Evolutionary conservation across 805 yeast species (phyloP), one percentile per base, ranked within the genome.

Genomic region (Cyberlindnera americana): DNA sequence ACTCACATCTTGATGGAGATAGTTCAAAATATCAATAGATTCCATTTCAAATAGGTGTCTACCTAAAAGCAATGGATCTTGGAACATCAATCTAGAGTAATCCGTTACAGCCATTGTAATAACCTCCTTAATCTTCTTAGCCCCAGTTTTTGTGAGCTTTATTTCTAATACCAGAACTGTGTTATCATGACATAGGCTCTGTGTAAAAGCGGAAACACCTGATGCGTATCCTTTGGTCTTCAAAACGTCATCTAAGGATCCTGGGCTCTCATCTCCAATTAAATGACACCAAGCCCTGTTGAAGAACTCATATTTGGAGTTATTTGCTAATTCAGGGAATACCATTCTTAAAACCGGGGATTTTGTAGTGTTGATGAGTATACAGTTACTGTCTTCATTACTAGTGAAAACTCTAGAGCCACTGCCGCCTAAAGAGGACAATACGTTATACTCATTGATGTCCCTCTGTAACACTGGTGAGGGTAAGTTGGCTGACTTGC

Each of bases 191-290:
- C 73, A 48, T 19, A 74, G 49, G 3, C 52, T 45, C 16, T 76
- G 72, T 1, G 61, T 52, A 42, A 60, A 75, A 0, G 81, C 75
- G 29, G 54, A 51, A 3, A 77, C 59, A 0, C 61, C 54, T 2
- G 66, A 57, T 67, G 65, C 42, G 59, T 66, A 16, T 61, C 69
- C 28, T 48, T 53, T 5, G 44, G 35, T 14, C 16, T 60, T 61
- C 9, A 79, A 57, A 14, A 49, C 52, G 5, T 67, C 57, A 44
- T 72, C 70, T 6, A 83, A 52, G 0, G 87, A 74, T 0, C 71
- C 72, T 2, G 48, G 40, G 5, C 77, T 60, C 59, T 83, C 91
- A 55, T 78, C 80, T 1, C 91, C 91, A 35, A 81, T 59, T 0
- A 82, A 38, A 33, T 73, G 73, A 38, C 77, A 69, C 81, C 87